Conservation (phyloP, 768 basidiomycete species). For the Mycena filopes region DNA sequence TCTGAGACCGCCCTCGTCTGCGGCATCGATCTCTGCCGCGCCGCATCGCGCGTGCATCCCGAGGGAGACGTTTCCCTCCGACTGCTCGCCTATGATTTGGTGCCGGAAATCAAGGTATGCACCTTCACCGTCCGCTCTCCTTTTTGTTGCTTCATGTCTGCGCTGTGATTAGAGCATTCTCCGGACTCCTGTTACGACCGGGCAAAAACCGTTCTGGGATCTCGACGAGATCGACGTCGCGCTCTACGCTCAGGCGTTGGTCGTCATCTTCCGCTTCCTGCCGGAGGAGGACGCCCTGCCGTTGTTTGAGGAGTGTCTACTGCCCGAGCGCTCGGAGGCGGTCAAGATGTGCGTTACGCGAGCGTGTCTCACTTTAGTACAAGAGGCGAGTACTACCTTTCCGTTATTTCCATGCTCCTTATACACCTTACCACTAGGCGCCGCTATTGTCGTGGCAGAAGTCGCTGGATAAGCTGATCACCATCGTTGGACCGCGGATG, state of each 20-base stretch:
- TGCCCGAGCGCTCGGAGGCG: slow-evolving; percentile 82
- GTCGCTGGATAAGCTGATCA: slow-evolving; percentile 59
- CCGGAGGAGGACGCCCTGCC: slow-evolving; percentile 68
- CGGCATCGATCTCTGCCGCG: slow-evolving; percentile 81
- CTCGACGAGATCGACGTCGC: slow-evolving; percentile 81
- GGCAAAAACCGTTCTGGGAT: slow-evolving; percentile 78
- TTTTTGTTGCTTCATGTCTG: neutral
- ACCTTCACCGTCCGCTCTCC: neutral
- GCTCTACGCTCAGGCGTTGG: slow-evolving; percentile 79
- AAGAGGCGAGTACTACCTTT: slow-evolving; percentile 61
- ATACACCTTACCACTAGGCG: slow-evolving; percentile 49
- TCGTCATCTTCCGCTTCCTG: slow-evolving; percentile 76
- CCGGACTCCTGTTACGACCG: slow-evolving; percentile 42
- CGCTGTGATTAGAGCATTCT: slow-evolving; percentile 41
- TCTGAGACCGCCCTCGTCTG: slow-evolving; percentile 77
- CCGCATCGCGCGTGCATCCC: slow-evolving; percentile 62
- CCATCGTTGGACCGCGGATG: slow-evolving; percentile 57
- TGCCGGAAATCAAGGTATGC: slow-evolving; percentile 82
- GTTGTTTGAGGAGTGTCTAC: slow-evolving; percentile 72
- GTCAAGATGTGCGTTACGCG: slow-evolving; percentile 83
- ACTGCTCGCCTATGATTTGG: slow-evolving; percentile 75
- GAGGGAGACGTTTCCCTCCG: slow-evolving; percentile 72
- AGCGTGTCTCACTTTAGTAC: slow-evolving; percentile 73
- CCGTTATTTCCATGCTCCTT: neutral
- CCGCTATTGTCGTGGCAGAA: slow-evolving; percentile 66